Evolutionary conservation across 495 filamentous ascomycete species (phyloP).

Genomic region (Penicillium daleae): DNA sequence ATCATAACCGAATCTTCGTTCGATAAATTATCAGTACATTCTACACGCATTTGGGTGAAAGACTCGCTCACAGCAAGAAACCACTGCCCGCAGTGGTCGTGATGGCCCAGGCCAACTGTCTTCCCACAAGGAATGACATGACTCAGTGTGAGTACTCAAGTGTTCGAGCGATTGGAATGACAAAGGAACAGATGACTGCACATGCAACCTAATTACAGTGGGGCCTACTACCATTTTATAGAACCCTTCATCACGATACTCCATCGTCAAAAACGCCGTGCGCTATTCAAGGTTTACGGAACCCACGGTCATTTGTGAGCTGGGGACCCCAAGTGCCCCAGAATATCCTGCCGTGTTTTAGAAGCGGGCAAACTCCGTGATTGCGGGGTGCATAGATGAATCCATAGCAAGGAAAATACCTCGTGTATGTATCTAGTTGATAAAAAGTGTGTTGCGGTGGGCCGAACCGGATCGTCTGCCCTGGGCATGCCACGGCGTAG

Average conservation of each 20-base stretch:
- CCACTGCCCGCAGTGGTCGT: conserved; percentile 46
- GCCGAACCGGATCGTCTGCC: conserved; percentile 13
- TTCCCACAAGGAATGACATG: conserved; percentile 37
- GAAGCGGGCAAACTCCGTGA: conserved; percentile 9
- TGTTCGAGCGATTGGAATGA: not conserved
- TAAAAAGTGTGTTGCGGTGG: conserved; percentile 9
- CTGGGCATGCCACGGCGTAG: not conserved
- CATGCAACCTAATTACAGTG: too few species aligned
- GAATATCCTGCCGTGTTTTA: conserved; percentile 10
- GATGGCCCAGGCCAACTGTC: conserved; percentile 35
- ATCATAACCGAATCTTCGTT: conserved; percentile 45
- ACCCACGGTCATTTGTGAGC: conserved; percentile 10
- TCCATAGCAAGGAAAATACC: conserved; percentile 10
- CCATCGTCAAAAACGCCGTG: conserved; percentile 1
- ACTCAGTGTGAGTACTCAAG: not conserved
- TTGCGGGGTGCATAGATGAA: conserved; percentile 22
- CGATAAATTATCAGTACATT: not conserved
- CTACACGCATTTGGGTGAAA: not conserved
- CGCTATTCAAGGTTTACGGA: conserved; percentile 20
- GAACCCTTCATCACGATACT: too few species aligned
- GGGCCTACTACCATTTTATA: too few species aligned
- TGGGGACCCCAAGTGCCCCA: conserved; percentile 21
- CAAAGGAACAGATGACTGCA: too few species aligned
- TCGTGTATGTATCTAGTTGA: conserved; percentile 10
- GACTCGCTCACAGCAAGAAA: conserved; percentile 39